Conservation (phyloP, 164 flowering plant genomes). For the Nelumbo lutea region DNA sequence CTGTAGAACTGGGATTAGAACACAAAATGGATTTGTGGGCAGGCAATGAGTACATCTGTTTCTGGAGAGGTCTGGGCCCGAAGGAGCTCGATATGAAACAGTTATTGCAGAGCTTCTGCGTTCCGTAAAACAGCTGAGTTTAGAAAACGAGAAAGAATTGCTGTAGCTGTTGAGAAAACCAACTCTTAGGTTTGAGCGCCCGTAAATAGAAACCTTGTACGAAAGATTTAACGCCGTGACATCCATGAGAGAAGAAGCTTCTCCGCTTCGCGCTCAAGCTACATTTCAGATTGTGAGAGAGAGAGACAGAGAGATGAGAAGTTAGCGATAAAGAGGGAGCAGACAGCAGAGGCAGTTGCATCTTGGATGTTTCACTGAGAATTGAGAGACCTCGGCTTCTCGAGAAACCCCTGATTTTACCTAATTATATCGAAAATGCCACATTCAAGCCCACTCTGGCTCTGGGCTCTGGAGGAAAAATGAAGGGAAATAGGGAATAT, state of each 20-base stretch:
- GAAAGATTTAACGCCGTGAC: not conserved
- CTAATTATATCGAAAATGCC: no score
- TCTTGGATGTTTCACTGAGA: no score
- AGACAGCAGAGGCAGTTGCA: no score
- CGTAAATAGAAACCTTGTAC: not conserved
- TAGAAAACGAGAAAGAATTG: not conserved
- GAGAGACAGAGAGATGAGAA: not conserved
- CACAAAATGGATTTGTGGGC: conserved; percentile 25
- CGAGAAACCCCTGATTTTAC: no score
- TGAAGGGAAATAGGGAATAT: no score
- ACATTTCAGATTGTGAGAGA: not conserved
- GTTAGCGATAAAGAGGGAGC: no score
- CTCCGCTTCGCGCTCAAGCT: not conserved
- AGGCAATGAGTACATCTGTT: conserved; percentile 7
- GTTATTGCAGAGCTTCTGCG: conserved; percentile 1
- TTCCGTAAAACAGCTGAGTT: not conserved
- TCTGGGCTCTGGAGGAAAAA: no score
- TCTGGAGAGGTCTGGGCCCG: conserved; percentile 10
- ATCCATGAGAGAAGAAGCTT: not conserved
- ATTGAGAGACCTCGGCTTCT: no score
- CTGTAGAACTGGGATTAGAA: conserved; percentile 30
- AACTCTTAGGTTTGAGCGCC: not conserved
- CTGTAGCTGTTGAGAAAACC: not conserved
- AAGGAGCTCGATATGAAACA: conserved; percentile 13
- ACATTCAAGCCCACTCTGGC: no score